phyloP scores from a whole-genome alignment of 352 stramenopile genomes.

The Phytophthora sansomeana region DNA sequence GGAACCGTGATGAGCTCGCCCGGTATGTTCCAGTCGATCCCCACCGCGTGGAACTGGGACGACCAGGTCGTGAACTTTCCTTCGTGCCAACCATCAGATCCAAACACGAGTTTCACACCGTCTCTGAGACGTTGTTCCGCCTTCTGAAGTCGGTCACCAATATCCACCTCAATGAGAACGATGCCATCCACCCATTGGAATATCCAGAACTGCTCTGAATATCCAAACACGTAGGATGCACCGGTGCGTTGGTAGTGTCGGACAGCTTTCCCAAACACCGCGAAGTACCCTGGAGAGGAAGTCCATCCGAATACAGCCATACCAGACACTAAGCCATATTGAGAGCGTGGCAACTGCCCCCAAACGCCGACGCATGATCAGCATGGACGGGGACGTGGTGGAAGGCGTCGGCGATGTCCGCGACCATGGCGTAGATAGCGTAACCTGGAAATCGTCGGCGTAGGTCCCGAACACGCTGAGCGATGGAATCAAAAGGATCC shows the following conservation, averaged over 20 bases:
- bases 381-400: constrained; percentile 3
- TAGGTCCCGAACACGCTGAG: neutral
- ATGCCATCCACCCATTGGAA: constrained; percentile 15
- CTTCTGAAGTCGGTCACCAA: constrained; percentile 1
- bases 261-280: neutral
- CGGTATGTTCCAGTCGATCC: constrained; percentile 15
- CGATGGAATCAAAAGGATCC: constrained; percentile 5
- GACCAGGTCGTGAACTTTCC: constrained; percentile 12
- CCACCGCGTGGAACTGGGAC: neutral
- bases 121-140: constrained; percentile 18
- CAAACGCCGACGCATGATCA: neutral
- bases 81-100: constrained; percentile 15
- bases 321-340: neutral
- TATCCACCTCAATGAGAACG: constrained; percentile 8
- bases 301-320: constrained; percentile 18
- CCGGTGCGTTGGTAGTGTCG: constrained; percentile 9
- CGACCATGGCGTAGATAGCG: constrained; percentile 4
- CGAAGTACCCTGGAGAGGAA: constrained; percentile 4
- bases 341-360: neutral
- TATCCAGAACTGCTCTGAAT: constrained; percentile 5
- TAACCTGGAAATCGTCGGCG: neutral
- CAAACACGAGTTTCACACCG: constrained; percentile 15
- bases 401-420: constrained; percentile 5
- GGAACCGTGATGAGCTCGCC: constrained; percentile 4
- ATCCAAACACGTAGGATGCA: neutral